Base-by-base conservation (phyloP, 805 yeast species). In the Saturnispora halmiae region DNA sequence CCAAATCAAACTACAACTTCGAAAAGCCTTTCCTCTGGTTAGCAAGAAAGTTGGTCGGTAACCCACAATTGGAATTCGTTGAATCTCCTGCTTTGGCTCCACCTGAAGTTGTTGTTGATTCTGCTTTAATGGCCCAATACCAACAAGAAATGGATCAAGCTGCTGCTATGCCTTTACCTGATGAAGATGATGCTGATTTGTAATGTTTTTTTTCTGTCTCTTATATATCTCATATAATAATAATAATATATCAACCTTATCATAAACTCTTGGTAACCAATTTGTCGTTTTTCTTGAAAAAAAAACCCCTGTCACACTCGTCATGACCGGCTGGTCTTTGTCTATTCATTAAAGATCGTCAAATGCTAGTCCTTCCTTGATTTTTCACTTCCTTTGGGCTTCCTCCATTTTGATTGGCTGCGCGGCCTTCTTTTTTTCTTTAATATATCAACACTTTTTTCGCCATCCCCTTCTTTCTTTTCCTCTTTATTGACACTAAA, bases 11-110 rank as follows among this genome's bases (percentile, higher is more conserved):
- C 77, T 92, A 92, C 77, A 94, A 92, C 78, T 92, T 92, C 60
- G 99, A 92, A 75, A 92, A 94, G 76, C 99, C 99, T 52, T 92
- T 92, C 83, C 79, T 92, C 69, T 92, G 99, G 99, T 84, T 92
- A 61, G 98, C 99, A 41, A 85, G 98, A 79, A 92, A 92, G 73
- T 79, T 92, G 60, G 95, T 86, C 54, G 99, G 97, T 70, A 86
- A 90, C 79, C 90, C 96, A 50, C 87, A 83, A 69, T 79, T 92
- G 61, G 98, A 92, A 73, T 92, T 92, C 61, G 99, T 94, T 58
- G 97, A 94, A 58, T 84, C 97, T 49, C 98, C 98, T 56, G 99
- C 98, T 53, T 79, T 92, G 69, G 96, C 96, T 62, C 98, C 99
- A 59, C 97, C 99, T 62, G 98, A 92, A 77, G 97, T 90, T 56